Percentiles rank a stretch among this genome's conserved stretches.
These are phyloP conservation scores for Dalbergia cultrata DNA, from an alignment of 306 rosid species.

Conservation along the genomic window DNA sequence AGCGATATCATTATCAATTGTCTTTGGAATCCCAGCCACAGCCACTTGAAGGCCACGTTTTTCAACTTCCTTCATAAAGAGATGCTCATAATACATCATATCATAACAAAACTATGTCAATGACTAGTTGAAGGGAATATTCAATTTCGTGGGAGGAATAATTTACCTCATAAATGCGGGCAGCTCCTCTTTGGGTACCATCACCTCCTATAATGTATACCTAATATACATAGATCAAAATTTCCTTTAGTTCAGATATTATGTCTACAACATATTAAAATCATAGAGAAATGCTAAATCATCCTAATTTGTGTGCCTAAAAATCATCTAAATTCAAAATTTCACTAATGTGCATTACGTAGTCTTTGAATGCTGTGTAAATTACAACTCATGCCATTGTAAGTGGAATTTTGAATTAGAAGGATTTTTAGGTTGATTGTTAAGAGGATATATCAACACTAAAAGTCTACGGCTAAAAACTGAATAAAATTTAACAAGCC, in stretches of 20 bases:
- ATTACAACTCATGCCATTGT: too few species aligned
- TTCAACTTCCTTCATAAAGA: constrained; percentile 85
- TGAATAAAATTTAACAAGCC: constrained; percentile 31
- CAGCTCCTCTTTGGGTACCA: constrained; percentile 97
- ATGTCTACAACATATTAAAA: not conserved
- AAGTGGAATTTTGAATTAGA: too few species aligned
- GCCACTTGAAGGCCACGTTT: constrained; percentile 91
- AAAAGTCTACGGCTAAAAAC: constrained; percentile 3
- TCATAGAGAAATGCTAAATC: not conserved
- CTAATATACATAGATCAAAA: constrained; percentile 53
- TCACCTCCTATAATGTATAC: constrained; percentile 97
- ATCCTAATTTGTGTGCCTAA: too few species aligned
- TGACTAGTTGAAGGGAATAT: constrained; percentile 42
- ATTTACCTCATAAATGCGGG: constrained; percentile 77
- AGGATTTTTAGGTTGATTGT: too few species aligned
- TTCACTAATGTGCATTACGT: too few species aligned
- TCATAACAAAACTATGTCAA: constrained; percentile 35
- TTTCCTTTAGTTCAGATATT: constrained; percentile 18
- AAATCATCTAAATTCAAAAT: too few species aligned
- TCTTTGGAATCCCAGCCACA: constrained; percentile 96
- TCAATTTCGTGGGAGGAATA: constrained; percentile 29
- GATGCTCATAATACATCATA: constrained; percentile 47
- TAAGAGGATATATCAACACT: too few species aligned
- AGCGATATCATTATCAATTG: constrained; percentile 95
- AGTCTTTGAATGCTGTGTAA: too few species aligned